Percentiles rank a stretch among this genome's conserved stretches.
Evolutionary conservation across 1,284 basidiomycete genomes (phyloP).

Genomic region (Hortiboletus rubellus): DNA sequence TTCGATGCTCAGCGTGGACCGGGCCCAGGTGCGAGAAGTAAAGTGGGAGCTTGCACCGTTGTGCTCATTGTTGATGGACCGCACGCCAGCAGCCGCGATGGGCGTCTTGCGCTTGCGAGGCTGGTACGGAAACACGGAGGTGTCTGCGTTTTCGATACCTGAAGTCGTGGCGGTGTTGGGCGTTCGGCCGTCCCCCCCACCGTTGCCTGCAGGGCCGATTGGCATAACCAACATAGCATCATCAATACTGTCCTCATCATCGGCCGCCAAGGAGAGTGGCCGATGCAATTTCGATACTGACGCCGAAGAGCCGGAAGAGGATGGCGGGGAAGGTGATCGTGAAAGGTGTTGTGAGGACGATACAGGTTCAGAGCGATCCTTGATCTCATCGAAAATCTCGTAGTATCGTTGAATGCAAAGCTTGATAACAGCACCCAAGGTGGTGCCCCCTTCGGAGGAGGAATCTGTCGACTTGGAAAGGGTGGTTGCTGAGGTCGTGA

Average conservation of each 20-base stretch:
- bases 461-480: constrained; percentile 26
- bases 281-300: constrained; percentile 23
- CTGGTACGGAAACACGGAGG: constrained; percentile 34
- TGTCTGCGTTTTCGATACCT: constrained; percentile 1
- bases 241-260: constrained; percentile 69
- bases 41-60: constrained; percentile 23
- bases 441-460: constrained; percentile 49
- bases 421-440: constrained; percentile 70
- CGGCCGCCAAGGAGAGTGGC: constrained; percentile 33
- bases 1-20: constrained; percentile 65
- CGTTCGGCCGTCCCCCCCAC: constrained; percentile 11
- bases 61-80: constrained; percentile 32
- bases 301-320: constrained; percentile 32
- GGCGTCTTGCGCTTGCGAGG: constrained; percentile 41
- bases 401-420: constrained; percentile 81
- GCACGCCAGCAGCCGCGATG: constrained; percentile 27
- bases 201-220: constrained; percentile 47
- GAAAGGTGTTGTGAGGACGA: constrained; percentile 27
- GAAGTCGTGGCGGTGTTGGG: constrained; percentile 7
- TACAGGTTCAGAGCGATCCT: constrained; percentile 64
- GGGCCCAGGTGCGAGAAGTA: constrained; percentile 42
- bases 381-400: constrained; percentile 79
- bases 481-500: constrained; percentile 26
- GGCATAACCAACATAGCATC: constrained; percentile 76
- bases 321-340: constrained; percentile 30